Conservation (phyloP, 345 rosid genomes). For the Triadica sebifera region DNA sequence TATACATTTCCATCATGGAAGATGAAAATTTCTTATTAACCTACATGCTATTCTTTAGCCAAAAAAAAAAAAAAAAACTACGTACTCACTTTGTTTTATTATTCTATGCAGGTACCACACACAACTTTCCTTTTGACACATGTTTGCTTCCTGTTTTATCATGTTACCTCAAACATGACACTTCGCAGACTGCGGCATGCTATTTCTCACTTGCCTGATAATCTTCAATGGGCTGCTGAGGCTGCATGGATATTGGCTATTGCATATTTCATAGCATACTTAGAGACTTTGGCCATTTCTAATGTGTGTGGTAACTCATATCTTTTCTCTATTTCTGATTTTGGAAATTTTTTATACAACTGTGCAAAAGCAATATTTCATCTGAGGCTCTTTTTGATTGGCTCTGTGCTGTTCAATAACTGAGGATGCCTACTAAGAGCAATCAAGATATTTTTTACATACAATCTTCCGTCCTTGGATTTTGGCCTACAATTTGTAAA, state of each 20-base stretch:
- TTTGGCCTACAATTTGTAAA: neutral
- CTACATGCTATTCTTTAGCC: neutral
- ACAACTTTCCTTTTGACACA: constrained; percentile 92
- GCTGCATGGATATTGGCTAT: constrained; percentile 89
- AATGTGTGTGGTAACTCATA: constrained; percentile 51
- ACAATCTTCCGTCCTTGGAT: neutral
- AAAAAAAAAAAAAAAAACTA: no score
- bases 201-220: constrained; percentile 62
- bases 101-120: constrained; percentile 80
- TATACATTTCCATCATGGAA: constrained; percentile 98
- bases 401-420: neutral
- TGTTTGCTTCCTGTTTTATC: constrained; percentile 94
- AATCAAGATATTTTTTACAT: neutral
- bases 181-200: constrained; percentile 76
- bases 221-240: constrained; percentile 61
- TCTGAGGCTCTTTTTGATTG: neutral
- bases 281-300: constrained; percentile 90
- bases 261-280: constrained; percentile 90
- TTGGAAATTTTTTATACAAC: neutral
- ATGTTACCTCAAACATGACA: constrained; percentile 84
- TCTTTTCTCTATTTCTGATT: constrained; percentile 9
- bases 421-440: neutral
- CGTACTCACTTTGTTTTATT: constrained; percentile 8
- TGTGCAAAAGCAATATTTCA: neutral
- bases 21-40: constrained; percentile 39